Evolutionary conservation across 2,329 filamentous ascomycete genomes (phyloP), one percentile per base, ranked within the genome.

Genomic region (Cladophialophora exuberans): DNA sequence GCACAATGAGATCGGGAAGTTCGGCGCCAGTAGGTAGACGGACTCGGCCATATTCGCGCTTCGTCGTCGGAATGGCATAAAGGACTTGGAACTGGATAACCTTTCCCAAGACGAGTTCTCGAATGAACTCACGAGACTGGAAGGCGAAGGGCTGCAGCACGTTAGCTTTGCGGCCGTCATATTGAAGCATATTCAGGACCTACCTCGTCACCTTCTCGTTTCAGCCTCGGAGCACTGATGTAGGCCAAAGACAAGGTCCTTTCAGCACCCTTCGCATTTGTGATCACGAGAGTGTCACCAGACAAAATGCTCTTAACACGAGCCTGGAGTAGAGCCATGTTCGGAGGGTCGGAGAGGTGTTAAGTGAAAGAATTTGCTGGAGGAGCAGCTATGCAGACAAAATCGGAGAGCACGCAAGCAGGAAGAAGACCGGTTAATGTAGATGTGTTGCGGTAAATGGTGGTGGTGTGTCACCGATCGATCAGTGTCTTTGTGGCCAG

Each of bases 291-390:
- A 23, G 92, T 96, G 79, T 97, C 94, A 67, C 94, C 94, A 68
- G 92, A 97, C 68, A 95, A 79, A 65, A 96, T 90, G 71, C 88
- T 90, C 82, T 99, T 99, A 74, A 97, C 92, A 68, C 86, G 88
- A 70, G 86, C 81, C 77, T 82, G 72, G 53, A 77, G 64, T 62
- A 72, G 43, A n/a, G 62, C 53, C 63, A 65, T 64, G 23, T 36
- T 56, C 39, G 15, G 41, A 28, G 36, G 31, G 15, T 28, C 13
- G 17, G 31, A 30, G 33, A 6, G 38, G 28, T 41, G n/a, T 15
- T 25, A 6, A 25, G 11, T 30, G 30, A 33, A 13, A 43, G 38
- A 30, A 28, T 10, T 28, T 30, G 28, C 30, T 28, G 6, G 1
- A 31, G 46, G 25, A 26, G 36, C 33, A 52, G 57, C 57, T 60